A percentile compares a stretch with the other conserved stretches of the same genome.
Conservation (phyloP, 257 asterid genomes). For the Thymus mandschuricus region DNA sequence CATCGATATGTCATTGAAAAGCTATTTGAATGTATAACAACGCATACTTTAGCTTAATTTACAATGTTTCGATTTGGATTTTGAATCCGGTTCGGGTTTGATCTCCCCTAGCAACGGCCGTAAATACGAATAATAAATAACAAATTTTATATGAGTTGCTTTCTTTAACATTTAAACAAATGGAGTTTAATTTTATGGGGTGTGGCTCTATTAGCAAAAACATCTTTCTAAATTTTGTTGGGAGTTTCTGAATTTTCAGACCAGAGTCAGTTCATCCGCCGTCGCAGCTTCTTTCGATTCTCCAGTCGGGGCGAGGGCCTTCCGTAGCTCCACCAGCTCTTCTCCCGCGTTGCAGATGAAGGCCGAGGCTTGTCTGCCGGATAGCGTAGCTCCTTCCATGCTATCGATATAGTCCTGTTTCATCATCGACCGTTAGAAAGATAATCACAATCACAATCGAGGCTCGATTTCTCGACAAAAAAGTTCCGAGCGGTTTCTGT, state of each 20-base stretch:
- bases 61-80: too few relatives aligned
- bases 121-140: too few relatives aligned
- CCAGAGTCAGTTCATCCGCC: conserved; percentile 61
- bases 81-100: too few relatives aligned
- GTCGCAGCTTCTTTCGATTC: conserved; percentile 38
- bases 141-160: too few relatives aligned
- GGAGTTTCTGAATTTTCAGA: conserved; percentile 32
- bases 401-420: conserved; percentile 96
- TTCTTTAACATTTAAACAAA: neutral
- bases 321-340: conserved; percentile 63
- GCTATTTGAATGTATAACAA: too few relatives aligned
- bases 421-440: too few relatives aligned
- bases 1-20: too few relatives aligned
- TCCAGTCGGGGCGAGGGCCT: conserved; percentile 36
- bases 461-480: neutral
- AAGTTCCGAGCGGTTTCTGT: too few relatives aligned
- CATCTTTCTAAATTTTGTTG: neutral
- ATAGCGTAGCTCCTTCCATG: conserved; percentile 99
- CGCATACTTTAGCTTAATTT: too few relatives aligned
- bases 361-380: conserved; percentile 95
- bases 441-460: neutral
- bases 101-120: too few relatives aligned
- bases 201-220: neutral
- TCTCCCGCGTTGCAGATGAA: conserved; percentile 84
- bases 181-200: neutral